A percentile compares a stretch with the other conserved stretches of the same genome.
Evolutionary conservation across 2,329 filamentous ascomycete species (phyloP).

Genomic region (Aspergillus alliaceus): DNA sequence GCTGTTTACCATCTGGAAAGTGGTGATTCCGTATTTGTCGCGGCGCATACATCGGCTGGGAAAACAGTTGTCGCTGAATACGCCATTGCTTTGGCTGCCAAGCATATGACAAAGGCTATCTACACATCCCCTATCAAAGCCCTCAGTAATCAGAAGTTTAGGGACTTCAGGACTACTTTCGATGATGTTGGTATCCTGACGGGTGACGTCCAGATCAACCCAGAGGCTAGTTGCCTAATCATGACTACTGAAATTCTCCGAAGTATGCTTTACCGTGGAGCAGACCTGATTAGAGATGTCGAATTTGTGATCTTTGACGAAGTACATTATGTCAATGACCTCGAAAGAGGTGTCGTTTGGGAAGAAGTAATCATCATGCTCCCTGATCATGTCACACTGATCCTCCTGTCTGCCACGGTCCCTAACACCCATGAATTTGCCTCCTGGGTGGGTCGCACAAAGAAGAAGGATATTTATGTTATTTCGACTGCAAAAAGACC

Average conservation of each 20-base stretch:
- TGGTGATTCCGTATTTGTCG: slow-evolving; percentile 96
- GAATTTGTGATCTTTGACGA: slow-evolving; percentile 99
- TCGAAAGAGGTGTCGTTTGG: slow-evolving; percentile 95
- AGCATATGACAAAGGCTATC: slow-evolving; percentile 99
- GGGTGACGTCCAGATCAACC: slow-evolving; percentile 95
- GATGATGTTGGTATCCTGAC: slow-evolving; percentile 97
- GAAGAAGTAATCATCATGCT: slow-evolving; percentile 99
- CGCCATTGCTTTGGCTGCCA: slow-evolving; percentile 91
- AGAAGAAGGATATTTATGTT: slow-evolving; percentile 98
- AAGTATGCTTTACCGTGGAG: slow-evolving; percentile 96
- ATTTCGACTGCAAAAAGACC: slow-evolving; percentile 96
- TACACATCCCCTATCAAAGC: slow-evolving; percentile 99
- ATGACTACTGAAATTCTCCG: slow-evolving; percentile 99
- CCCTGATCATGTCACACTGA: slow-evolving; percentile 93
- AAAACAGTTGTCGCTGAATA: slow-evolving; percentile 99
- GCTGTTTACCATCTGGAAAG: slow-evolving; percentile 96
- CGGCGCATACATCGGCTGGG: slow-evolving; percentile 93
- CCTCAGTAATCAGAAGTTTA: slow-evolving; percentile 96
- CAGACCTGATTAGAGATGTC: slow-evolving; percentile 92
- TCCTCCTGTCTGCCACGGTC: slow-evolving; percentile 91
- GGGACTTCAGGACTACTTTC: slow-evolving; percentile 86
- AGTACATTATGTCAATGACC: slow-evolving; percentile 97
- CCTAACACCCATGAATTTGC: slow-evolving; percentile 98
- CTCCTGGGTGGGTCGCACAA: slow-evolving; percentile 96
- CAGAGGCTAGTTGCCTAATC: slow-evolving; percentile 95